phyloP scores from a whole-genome alignment of 2,329 filamentous ascomycete species.

The Trichoderma sp. region DNA sequence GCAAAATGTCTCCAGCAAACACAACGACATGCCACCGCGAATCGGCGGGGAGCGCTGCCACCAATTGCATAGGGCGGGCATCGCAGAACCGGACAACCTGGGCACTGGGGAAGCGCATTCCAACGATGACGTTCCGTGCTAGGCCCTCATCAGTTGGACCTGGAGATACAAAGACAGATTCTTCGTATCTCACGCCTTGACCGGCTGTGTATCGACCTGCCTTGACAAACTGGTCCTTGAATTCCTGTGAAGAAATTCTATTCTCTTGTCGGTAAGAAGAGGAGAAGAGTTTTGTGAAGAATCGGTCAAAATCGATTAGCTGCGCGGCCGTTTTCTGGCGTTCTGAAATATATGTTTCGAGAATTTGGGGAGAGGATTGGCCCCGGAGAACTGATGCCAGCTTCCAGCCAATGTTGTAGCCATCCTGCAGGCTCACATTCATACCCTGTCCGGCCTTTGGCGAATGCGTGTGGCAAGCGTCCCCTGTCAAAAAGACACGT shows the following conservation, averaged over 20 bases:
- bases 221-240: neutral
- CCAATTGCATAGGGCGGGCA: neutral
- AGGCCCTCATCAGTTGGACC: neutral
- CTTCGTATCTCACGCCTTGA: slow-evolving; percentile 1
- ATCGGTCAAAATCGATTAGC: neutral
- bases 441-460: neutral
- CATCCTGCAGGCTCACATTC: neutral
- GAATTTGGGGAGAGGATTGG: neutral
- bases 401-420: slow-evolving; percentile 5
- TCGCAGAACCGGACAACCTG: slow-evolving; percentile 4
- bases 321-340: neutral
- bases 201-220: neutral
- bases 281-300: neutral
- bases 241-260: neutral
- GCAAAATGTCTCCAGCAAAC: neutral
- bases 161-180: neutral
- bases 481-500: neutral
- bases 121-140: neutral
- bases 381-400: neutral
- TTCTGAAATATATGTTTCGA: neutral
- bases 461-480: neutral
- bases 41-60: neutral
- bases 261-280: neutral
- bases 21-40: neutral
- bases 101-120: neutral